Percentiles rank a stretch among this genome's conserved stretches.
These are phyloP conservation scores for Beauveria caledonica DNA, from an alignment of 2,329 filamentous ascomycete species.

Conservation along the genomic window DNA sequence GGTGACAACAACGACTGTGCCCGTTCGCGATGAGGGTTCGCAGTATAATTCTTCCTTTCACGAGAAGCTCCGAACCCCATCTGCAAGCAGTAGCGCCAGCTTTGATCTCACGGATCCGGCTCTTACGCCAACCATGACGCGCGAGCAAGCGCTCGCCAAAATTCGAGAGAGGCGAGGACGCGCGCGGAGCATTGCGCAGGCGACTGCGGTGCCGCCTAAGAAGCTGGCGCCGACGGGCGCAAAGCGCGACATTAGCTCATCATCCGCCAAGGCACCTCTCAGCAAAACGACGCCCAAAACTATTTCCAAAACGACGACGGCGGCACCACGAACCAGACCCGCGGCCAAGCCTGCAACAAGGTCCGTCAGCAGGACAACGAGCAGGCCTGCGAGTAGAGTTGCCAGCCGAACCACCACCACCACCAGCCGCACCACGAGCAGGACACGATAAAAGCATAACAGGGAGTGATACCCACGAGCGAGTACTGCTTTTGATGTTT, in stretches of 20 bases:
- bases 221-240: slow-evolving; percentile 38
- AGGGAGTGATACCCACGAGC: slow-evolving; percentile 1
- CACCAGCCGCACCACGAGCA: slow-evolving; percentile 4
- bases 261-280: slow-evolving; percentile 24
- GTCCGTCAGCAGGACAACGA: slow-evolving; percentile 6
- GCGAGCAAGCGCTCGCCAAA: slow-evolving; percentile 67
- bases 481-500: slow-evolving; percentile 1
- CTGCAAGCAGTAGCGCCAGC: slow-evolving; percentile 27
- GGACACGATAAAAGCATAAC: slow-evolving; percentile 6
- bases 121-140: slow-evolving; percentile 56
- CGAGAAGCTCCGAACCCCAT: slow-evolving; percentile 38
- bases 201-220: slow-evolving; percentile 46
- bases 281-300: slow-evolving; percentile 5
- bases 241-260: slow-evolving; percentile 42
- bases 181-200: slow-evolving; percentile 57
- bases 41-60: slow-evolving; percentile 32
- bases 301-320: neutral
- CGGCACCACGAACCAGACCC: slow-evolving; percentile 1
- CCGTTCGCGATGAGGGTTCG: slow-evolving; percentile 37
- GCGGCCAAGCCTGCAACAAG: neutral
- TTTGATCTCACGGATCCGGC: slow-evolving; percentile 51
- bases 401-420: neutral
- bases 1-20: slow-evolving; percentile 43
- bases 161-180: slow-evolving; percentile 66
- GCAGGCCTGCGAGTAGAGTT: slow-evolving; percentile 3